phyloP scores from a whole-genome alignment of 2,329 filamentous ascomycete genomes.

The Trichoderma pleuroti region DNA sequence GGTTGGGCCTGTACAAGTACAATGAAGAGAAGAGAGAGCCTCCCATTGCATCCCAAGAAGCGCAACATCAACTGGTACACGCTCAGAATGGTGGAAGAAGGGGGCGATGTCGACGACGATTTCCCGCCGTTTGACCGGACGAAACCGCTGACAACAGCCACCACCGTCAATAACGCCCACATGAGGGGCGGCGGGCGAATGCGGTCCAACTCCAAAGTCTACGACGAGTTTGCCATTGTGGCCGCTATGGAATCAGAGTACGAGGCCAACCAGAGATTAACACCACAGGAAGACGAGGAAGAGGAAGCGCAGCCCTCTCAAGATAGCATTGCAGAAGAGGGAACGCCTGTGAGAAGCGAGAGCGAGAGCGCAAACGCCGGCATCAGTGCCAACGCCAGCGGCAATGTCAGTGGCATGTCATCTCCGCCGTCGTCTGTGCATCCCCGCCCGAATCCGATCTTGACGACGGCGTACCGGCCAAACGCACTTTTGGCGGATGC shows the following conservation, averaged over 20 bases:
- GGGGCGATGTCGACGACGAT: slow-evolving; percentile 80
- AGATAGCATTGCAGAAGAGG: slow-evolving; percentile 36
- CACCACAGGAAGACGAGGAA: slow-evolving; percentile 59
- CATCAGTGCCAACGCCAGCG: background rate
- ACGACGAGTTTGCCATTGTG: slow-evolving; percentile 79
- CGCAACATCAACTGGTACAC: slow-evolving; percentile 80
- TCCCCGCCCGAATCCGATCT: slow-evolving; percentile 55
- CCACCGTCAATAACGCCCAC: slow-evolving; percentile 78
- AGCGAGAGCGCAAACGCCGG: slow-evolving; percentile 26
- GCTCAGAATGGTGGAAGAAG: slow-evolving; percentile 77
- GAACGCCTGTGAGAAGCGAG: slow-evolving; percentile 27
- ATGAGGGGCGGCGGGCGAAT: slow-evolving; percentile 57
- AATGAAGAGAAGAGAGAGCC: slow-evolving; percentile 73
- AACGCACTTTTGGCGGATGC: slow-evolving; percentile 55
- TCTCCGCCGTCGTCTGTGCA: slow-evolving; percentile 29
- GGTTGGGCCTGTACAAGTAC: slow-evolving; percentile 73
- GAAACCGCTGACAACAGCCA: slow-evolving; percentile 72
- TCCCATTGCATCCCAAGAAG: slow-evolving; percentile 58
- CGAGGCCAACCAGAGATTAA: slow-evolving; percentile 64
- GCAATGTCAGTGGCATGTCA: background rate
- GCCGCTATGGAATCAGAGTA: slow-evolving; percentile 67
- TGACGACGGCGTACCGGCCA: slow-evolving; percentile 57
- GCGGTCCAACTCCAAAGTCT: slow-evolving; percentile 70
- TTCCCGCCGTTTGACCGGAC: slow-evolving; percentile 75
- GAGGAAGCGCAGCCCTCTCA: slow-evolving; percentile 26